Base-by-base conservation (phyloP, 163 green algal genomes). In the Prototheca cutis region DNA sequence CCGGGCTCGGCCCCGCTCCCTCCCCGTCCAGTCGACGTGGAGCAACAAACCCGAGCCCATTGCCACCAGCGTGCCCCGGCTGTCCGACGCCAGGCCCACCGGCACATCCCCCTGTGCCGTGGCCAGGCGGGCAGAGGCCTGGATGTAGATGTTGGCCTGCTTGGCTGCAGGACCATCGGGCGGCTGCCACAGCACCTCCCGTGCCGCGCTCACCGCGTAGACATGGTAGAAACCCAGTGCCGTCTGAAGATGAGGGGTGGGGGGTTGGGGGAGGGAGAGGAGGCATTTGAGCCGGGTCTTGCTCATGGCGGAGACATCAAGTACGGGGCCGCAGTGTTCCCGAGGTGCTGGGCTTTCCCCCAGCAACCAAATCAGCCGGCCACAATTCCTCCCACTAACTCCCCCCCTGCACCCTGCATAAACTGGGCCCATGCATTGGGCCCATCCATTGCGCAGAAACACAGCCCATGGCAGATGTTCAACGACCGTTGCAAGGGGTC, bases 21-120 rank as follows among this genome's bases (percentile, higher is more conserved):
- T 81, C 39, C 73, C 77, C 6, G 72, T 61, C 83, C 82, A 92
- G 5, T 71, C 82, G 47, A 74, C 74, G 6, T 73, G 63, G 29
- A 74, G 74, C 56, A 84, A 64, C 25, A 65, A 72, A n/a, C 84
- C 84, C 27, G 87, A 79, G 6, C 60, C 61, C 24, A 85, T 74
- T 1, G 66, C 78, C 0, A 91, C 62, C 40, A 85, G 54, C 8
- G 83, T 32, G 4, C 40, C 56, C 40, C 56, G 40, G 19, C 30
- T 51, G 40, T 76, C 68, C 0, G 48, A 58, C 2, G 31, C 61
- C 21, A 72, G 19, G 32, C 61, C 63, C 1, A 54, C 69, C 6
- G 42, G 42, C n/a, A 8, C 24, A 28, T 60, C 18, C 59, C n/a
- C 21, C 39, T 23, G 52, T 65, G 4, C 34, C 4, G 5, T 48